Evolutionary conservation across 495 filamentous ascomycete species (phyloP), one percentile per base, ranked within the genome.

Genomic region (Penicillium silybi): DNA sequence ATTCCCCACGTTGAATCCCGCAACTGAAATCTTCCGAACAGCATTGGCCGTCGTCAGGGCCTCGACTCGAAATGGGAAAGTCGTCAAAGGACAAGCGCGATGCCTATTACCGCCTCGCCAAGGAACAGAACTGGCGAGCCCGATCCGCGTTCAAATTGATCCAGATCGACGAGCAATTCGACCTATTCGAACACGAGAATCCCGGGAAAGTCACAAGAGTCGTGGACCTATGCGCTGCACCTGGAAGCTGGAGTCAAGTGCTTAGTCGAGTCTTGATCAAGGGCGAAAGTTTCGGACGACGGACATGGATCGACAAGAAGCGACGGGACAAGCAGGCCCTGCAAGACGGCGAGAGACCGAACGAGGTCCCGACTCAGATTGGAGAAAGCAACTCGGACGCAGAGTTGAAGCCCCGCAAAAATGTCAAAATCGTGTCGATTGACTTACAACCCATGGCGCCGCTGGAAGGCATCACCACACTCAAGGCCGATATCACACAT

Each of bases 51-150:
- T 2, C n/a, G 16, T 1, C 5, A 23, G 38, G 5, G 20, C 47
- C 44, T 50, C 13, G 19, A 16, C 32, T 52, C 38, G 59, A 53
- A 19, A 98, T 98, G 93, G 93, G 93, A 2, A 97, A 97, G 68
- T 96, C 93, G 1, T 96, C 92, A 32, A 98, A 98, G 72, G 93
- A 98, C 63, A 98, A 98, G 75, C 88, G 93, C 43, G 93, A 98
- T 66, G 89, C 90, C 46, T 98, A 98, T 71, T 98, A 98, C 65
- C 84, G 93, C 25, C 85, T 98, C 7, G 93, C 93, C 4, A 98
- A 98, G 73, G 93, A 98, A 63, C 91, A 97, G 79, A 92, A 93
- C 51, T 98, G 92, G 92, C 89, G 93, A 22, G 93, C 93, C 15
- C 86, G 93, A 44, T 92, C 88, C 50, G 93, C 93, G 27, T 98